Evolutionary conservation across 1,284 basidiomycete genomes (phyloP), one percentile per base, ranked within the genome.

Genomic region (Ganoderma meredithae): DNA sequence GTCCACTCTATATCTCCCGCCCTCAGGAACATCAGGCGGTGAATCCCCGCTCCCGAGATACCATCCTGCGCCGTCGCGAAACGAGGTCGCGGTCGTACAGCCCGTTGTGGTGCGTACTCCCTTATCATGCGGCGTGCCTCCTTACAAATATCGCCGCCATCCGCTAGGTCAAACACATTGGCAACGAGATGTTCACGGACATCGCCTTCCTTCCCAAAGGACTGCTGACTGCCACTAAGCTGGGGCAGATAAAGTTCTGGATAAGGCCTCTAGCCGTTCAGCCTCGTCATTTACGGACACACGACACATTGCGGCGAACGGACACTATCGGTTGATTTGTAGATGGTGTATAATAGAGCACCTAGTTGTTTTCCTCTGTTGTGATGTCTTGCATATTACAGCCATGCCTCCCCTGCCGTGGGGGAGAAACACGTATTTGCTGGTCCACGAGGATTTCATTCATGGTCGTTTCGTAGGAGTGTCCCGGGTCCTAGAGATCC

Each of bases 11-110:
- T 87, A 88, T 73, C 84, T 92, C 7, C 85, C 84, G 8, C 58
- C 19, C 15, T 43, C 39, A 60, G 58, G 58, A 12, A 69, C 75
- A 25, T 79, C 80, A 10, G 81, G 79, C 2, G 70, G 69, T 33
- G 76, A 76, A 43, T 70, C 75, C 1, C 76, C 80, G 3, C 80
- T 84, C 13, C 83, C 88, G 19, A 85, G 89, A 31, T 95, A 91
- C 75, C 96, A 98, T 76, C 88, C 94, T 17, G 92, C 96, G 1
- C 95, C 95, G 2, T 94, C 95, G 1, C 85, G 95, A 33, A 95
- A 93, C 70, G 96, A 98, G 74, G 91, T 97, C 8, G 93, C 96
- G 4, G 88, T 95, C 36, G 89, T 98, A 3, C 96, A 98, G 76
- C 96, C 96, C 33, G 94, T 97, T 44, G 82, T 97, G 73, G 94